A percentile compares a stretch with the other conserved stretches of the same genome.
phyloP scores from a whole-genome alignment of 2,329 filamentous ascomycete species.

The Neurospora sp. region DNA sequence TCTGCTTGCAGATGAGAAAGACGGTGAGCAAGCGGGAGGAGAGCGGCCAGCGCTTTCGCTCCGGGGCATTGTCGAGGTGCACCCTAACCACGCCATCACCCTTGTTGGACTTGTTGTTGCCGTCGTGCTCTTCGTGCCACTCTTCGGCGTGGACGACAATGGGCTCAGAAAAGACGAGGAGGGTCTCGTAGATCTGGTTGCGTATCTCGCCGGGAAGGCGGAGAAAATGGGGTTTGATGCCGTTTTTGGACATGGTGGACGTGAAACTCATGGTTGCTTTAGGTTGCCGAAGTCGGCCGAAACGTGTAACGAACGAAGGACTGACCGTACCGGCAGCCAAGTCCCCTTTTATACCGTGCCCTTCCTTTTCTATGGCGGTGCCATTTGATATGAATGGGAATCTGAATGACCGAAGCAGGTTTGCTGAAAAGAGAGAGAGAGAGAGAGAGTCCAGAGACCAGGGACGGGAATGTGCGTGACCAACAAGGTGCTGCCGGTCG shows the following conservation, averaged over 20 bases:
- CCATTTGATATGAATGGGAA: neutral
- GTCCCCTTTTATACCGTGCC: neutral
- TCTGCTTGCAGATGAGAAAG: slow-evolving; percentile 7
- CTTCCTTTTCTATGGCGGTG: neutral
- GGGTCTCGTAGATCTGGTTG: slow-evolving; percentile 13
- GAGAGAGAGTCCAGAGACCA: neutral
- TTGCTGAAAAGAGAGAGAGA: neutral
- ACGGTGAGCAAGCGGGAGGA: slow-evolving; percentile 2
- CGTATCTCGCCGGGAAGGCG: slow-evolving; percentile 11
- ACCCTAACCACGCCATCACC: neutral
- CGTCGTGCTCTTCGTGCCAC: neutral
- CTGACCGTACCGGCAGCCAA: neutral
- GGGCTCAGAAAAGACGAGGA: slow-evolving; percentile 6
- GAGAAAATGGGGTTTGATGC: slow-evolving; percentile 2
- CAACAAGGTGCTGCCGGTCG: neutral
- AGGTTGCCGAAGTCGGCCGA: neutral
- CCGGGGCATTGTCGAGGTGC: neutral
- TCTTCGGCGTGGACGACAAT: slow-evolving; percentile 4
- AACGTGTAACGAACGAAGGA: neutral
- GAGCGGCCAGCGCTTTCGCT: neutral
- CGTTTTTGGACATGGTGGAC: neutral
- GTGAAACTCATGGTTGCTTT: neutral
- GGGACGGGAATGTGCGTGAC: neutral
- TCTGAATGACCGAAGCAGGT: neutral
- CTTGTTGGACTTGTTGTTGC: neutral